Percentiles rank a stretch among this genome's conserved stretches.
Conservation (phyloP, 257 asterid genomes). For the Solanum sitiens region DNA sequence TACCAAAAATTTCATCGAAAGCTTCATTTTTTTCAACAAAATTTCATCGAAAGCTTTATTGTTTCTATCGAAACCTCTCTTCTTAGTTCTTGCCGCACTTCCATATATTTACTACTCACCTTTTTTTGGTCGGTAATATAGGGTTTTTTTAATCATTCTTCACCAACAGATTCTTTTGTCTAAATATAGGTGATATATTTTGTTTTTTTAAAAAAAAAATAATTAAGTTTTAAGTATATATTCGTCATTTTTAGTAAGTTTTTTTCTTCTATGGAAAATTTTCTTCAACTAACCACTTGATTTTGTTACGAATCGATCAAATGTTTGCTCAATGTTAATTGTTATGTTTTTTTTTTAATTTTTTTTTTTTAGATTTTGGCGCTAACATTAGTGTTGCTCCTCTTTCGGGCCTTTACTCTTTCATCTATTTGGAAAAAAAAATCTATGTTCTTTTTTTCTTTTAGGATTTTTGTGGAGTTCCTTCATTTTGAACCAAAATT, state of each 20-base stretch:
- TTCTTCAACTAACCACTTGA: neutral
- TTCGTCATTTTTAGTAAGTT: neutral
- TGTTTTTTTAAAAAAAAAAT: too few species aligned
- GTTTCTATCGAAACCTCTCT: neutral
- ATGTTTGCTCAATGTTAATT: too few species aligned
- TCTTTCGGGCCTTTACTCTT: too few species aligned
- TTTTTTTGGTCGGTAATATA: neutral
- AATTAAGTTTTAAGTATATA: too few species aligned
- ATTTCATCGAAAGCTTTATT: too few species aligned
- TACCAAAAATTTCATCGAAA: neutral
- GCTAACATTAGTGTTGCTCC: too few species aligned
- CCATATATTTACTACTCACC: neutral
- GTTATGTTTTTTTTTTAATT: neutral
- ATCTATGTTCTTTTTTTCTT: too few species aligned
- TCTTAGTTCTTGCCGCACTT: neutral
- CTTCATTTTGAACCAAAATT: neutral
- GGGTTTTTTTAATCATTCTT: neutral
- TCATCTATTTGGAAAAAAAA: too few species aligned
- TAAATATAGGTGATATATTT: too few species aligned
- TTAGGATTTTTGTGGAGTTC: neutral
- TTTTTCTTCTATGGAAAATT: too few species aligned
- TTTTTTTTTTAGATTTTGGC: too few species aligned
- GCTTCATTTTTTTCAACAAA: neutral
- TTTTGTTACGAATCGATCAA: neutral
- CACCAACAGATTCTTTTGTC: neutral